A percentile compares a stretch with the other conserved stretches of the same genome.
Conservation (phyloP, 768 basidiomycete genomes). For the Boletus pseudo-olivaceus region DNA sequence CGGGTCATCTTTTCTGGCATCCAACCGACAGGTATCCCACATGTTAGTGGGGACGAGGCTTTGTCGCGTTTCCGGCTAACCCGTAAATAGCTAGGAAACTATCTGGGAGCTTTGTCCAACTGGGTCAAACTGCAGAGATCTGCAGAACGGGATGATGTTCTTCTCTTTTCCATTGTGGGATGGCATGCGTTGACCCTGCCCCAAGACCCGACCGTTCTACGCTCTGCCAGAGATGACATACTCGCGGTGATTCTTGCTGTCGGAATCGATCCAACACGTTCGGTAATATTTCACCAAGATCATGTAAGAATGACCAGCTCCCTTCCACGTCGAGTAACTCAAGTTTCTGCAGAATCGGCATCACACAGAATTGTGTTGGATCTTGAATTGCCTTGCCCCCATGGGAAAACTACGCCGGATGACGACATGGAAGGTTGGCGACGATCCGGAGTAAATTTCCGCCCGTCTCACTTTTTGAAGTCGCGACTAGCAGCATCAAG, state of each 20-base stretch:
- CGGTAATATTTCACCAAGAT: slow-evolving; percentile 84
- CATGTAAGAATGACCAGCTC: slow-evolving; percentile 51
- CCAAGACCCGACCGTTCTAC: slow-evolving; percentile 68
- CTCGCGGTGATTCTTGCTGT: slow-evolving; percentile 81
- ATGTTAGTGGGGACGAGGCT: slow-evolving; percentile 46
- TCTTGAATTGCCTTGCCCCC: slow-evolving; percentile 80
- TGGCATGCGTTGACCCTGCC: slow-evolving; percentile 94
- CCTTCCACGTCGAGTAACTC: neutral
- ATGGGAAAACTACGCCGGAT: slow-evolving; percentile 81
- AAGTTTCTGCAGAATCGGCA: slow-evolving; percentile 57
- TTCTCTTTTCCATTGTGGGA: slow-evolving; percentile 87
- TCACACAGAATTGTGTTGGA: slow-evolving; percentile 89
- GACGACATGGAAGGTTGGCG: slow-evolving; percentile 92
- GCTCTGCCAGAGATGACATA: slow-evolving; percentile 65
- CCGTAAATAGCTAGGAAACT: slow-evolving; percentile 76
- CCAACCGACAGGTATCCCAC: slow-evolving; percentile 89
- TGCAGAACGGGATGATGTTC: slow-evolving; percentile 52
- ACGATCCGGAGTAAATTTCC: neutral
- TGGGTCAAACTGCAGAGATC: slow-evolving; percentile 80
- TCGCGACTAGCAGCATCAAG: slow-evolving; percentile 70
- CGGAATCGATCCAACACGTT: slow-evolving; percentile 75
- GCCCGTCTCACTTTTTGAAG: slow-evolving; percentile 35
- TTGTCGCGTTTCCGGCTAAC: slow-evolving; percentile 3
- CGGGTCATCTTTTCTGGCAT: slow-evolving; percentile 83
- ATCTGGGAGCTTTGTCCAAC: slow-evolving; percentile 84